Conservation (phyloP, 2,329 filamentous ascomycete genomes). For the Talaromyces albobiverticillius region DNA sequence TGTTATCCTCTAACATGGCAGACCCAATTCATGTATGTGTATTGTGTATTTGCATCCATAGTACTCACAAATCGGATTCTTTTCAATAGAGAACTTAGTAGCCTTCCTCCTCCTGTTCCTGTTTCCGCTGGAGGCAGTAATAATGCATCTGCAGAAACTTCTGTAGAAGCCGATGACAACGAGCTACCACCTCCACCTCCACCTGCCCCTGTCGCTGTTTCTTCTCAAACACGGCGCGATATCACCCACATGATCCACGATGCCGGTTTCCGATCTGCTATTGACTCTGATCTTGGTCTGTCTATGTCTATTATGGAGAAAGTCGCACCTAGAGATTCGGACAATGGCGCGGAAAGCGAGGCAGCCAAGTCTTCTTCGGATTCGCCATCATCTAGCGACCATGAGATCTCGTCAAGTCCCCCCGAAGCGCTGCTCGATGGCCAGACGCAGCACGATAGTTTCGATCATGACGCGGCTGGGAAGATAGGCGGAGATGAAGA, state of each 20-base stretch:
- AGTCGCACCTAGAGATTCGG: background rate
- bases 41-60: constrained; percentile 19
- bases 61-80: constrained; percentile 18
- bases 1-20: constrained; percentile 27
- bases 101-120: background rate
- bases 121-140: constrained; percentile 5
- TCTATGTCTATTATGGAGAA: background rate
- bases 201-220: constrained; percentile 18
- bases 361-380: constrained; percentile 1
- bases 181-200: background rate
- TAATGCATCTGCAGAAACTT: constrained; percentile 10
- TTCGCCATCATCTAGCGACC: constrained; percentile 15
- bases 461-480: background rate
- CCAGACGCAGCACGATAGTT: background rate
- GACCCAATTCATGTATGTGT: constrained; percentile 28
- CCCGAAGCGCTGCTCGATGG: constrained; percentile 1
- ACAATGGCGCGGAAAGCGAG: background rate
- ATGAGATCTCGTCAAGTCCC: constrained; percentile 19
- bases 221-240: constrained; percentile 35
- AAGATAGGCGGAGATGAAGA: background rate
- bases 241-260: constrained; percentile 48
- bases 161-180: constrained; percentile 7
- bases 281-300: constrained; percentile 35
- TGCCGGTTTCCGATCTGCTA: constrained; percentile 47
- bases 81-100: constrained; percentile 8